Conservation (phyloP, 164 flowering plant species). For the Cinnamomum chago region DNA sequence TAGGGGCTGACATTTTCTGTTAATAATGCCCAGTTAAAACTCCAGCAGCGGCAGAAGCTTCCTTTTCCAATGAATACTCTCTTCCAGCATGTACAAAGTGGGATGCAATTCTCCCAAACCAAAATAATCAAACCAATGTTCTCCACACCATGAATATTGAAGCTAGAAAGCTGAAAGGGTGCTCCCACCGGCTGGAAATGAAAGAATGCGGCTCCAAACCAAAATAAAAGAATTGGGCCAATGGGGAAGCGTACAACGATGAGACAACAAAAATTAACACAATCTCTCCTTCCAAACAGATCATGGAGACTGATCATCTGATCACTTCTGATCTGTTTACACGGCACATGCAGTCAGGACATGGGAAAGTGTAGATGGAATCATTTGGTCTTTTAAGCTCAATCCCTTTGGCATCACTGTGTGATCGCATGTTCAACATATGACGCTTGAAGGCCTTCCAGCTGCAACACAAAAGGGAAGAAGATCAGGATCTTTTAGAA, state of each 20-base stretch:
- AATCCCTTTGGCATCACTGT: slow-evolving; percentile 88
- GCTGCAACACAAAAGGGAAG: slow-evolving; percentile 29
- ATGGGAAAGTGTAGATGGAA: slow-evolving; percentile 83
- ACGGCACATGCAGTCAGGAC: slow-evolving; percentile 94
- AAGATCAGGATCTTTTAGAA: not conserved
- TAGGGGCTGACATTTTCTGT: not conserved
- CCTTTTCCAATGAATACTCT: not conserved
- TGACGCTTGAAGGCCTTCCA: slow-evolving; percentile 90
- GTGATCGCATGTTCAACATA: slow-evolving; percentile 69
- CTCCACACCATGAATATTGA: not conserved
- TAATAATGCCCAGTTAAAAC: not conserved
- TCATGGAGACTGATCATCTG: slow-evolving; percentile 43
- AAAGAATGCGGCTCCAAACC: slow-evolving; percentile 9
- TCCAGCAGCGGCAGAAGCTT: not conserved
- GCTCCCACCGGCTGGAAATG: not conserved
- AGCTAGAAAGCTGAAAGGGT: not conserved
- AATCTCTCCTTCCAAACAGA: not conserved
- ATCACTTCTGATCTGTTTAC: slow-evolving; percentile 40
- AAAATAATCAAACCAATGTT: slow-evolving; percentile 9
- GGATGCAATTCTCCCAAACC: slow-evolving; percentile 9
- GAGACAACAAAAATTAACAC: slow-evolving; percentile 15
- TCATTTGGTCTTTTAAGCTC: slow-evolving; percentile 74
- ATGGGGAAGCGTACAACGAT: slow-evolving; percentile 2
- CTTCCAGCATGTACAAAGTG: slow-evolving; percentile 3
- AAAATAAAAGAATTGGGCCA: slow-evolving; percentile 4